A percentile compares a stretch with the other conserved stretches of the same genome.
Evolutionary conservation across 352 stramenopile genomes (phyloP).

Genomic region (Phytopythium boreale): DNA sequence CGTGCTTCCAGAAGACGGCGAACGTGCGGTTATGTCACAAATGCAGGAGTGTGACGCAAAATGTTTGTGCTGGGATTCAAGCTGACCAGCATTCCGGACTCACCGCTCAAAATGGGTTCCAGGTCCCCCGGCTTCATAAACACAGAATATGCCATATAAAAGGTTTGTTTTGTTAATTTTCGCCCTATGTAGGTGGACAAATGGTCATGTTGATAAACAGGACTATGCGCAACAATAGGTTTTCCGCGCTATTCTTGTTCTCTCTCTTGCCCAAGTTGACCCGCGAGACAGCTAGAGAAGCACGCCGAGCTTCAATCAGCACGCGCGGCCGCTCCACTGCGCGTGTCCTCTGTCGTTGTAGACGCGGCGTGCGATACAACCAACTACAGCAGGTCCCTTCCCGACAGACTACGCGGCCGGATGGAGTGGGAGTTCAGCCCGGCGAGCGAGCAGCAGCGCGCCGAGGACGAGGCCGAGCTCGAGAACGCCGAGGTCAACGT

Average conservation of each 20-base stretch:
- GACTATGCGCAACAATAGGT: not conserved
- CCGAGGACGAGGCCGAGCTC: constrained; percentile 6
- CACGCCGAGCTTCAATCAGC: not conserved
- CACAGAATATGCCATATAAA: not conserved
- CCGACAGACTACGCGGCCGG: not conserved
- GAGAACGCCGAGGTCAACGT: constrained; percentile 44
- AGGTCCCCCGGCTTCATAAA: too few relatives aligned
- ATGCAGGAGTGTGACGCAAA: not conserved
- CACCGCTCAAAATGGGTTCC: too few relatives aligned
- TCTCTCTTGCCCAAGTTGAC: not conserved
- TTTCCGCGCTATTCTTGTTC: not conserved
- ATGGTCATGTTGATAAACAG: not conserved
- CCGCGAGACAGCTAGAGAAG: too few relatives aligned
- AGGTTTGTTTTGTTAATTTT: not conserved
- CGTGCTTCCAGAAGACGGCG: not conserved
- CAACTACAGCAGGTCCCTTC: too few relatives aligned
- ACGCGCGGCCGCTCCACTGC: not conserved
- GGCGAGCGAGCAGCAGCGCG: constrained; percentile 4
- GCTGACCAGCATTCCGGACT: not conserved
- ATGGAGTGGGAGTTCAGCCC: constrained; percentile 9
- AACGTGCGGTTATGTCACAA: not conserved
- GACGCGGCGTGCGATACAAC: not conserved
- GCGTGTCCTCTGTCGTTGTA: not conserved
- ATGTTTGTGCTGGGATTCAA: not conserved
- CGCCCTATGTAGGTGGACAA: too few relatives aligned